Evolutionary conservation across 73 alveolate species (phyloP).

Genomic region (Symbiodinium natans): DNA sequence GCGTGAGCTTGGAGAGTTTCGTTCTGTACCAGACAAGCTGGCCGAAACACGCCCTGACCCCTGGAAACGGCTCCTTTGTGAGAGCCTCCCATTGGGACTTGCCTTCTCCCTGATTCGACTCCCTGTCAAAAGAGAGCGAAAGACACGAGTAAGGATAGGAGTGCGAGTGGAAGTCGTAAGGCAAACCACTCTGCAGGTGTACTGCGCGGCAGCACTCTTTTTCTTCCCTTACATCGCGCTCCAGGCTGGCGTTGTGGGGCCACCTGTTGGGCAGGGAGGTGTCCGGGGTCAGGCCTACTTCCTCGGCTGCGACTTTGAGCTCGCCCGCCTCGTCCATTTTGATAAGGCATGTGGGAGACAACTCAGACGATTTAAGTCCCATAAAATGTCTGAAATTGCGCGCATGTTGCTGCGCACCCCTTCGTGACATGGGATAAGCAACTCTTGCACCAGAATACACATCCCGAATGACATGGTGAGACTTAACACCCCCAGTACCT

Average conservation of each 20-base stretch:
- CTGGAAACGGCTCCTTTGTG: not conserved
- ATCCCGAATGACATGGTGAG: slow-evolving; percentile 11
- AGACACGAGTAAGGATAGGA: not conserved
- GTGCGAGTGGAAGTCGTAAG: slow-evolving; percentile 17
- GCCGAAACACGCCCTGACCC: not conserved
- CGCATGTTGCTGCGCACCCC: not conserved
- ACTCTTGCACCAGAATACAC: slow-evolving; percentile 11
- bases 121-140: slow-evolving; percentile 5
- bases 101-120: not conserved
- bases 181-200: slow-evolving; percentile 28
- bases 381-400: slow-evolving; percentile 26
- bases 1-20: not conserved
- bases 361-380: slow-evolving; percentile 6
- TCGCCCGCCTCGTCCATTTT: slow-evolving; percentile 47
- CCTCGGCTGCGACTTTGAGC: slow-evolving; percentile 1
- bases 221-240: slow-evolving; percentile 39
- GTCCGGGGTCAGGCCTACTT: not conserved
- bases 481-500: not conserved
- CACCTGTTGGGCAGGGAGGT: slow-evolving; percentile 38
- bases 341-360: not conserved
- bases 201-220: slow-evolving; percentile 30
- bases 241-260: slow-evolving; percentile 23
- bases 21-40: slow-evolving; percentile 5
- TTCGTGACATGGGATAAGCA: not conserved
- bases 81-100: slow-evolving; percentile 15